Conservation (phyloP, 225 moss, liverwort and hornwort species). For the Bryoerythrophyllum caledonicum region DNA sequence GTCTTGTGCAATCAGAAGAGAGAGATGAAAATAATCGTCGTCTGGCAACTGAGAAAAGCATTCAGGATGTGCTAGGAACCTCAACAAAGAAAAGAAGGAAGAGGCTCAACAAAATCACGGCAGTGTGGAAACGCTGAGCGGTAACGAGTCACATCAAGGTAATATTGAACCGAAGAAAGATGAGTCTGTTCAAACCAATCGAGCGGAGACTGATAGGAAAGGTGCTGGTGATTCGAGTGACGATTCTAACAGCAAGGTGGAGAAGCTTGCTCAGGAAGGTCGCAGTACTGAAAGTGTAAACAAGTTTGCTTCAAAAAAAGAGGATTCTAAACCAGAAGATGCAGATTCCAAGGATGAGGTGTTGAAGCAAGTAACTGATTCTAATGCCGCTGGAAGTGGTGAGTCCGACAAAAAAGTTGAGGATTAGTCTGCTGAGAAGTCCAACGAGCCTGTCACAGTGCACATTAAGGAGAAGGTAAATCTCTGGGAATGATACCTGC, state of each 20-base stretch:
- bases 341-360: constrained; percentile 8
- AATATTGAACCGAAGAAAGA: constrained; percentile 17
- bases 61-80: constrained; percentile 12
- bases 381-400: constrained; percentile 8
- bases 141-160: constrained; percentile 20
- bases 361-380: constrained; percentile 17
- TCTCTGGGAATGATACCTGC: no score
- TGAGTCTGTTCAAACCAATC: not conserved
- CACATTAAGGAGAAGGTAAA: constrained; percentile 20
- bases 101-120: constrained; percentile 15
- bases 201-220: constrained; percentile 4
- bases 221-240: not conserved
- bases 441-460: constrained; percentile 2
- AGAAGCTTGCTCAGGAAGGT: constrained; percentile 13
- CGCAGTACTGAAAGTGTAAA: constrained; percentile 14
- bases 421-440: constrained; percentile 22
- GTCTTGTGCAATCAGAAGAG: constrained; percentile 10
- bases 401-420: constrained; percentile 4
- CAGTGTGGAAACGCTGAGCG: not conserved
- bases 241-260: constrained; percentile 19
- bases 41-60: constrained; percentile 22
- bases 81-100: constrained; percentile 4
- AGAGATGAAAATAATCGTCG: no score
- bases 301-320: not conserved
- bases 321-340: constrained; percentile 10